These are phyloP conservation scores for Hypericum androsaemum DNA, from an alignment of 345 rosid species.

Conservation along the genomic window DNA sequence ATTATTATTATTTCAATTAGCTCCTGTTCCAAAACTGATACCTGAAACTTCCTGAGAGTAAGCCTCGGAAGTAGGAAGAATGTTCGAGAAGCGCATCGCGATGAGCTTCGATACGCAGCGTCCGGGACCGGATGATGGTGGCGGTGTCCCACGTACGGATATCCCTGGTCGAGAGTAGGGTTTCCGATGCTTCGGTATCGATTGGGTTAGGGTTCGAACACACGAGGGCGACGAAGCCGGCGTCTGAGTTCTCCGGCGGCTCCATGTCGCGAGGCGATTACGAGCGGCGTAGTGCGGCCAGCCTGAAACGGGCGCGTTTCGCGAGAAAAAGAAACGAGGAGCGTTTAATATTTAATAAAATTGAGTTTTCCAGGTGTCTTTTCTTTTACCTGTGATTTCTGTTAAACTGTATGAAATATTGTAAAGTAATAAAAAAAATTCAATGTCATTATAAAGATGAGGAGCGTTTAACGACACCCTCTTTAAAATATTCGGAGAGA, in stretches of 20 bases:
- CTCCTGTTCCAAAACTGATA: too few relatives aligned
- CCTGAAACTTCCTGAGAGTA: constrained; percentile 65
- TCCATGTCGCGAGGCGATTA: constrained; percentile 32
- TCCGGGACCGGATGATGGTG: constrained; percentile 29
- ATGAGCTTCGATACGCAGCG: constrained; percentile 35
- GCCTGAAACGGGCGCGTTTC: too few relatives aligned
- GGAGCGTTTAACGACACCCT: too few relatives aligned
- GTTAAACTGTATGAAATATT: too few relatives aligned
- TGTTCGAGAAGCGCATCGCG: constrained; percentile 41
- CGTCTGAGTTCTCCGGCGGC: constrained; percentile 18
- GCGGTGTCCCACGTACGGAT: constrained; percentile 35
- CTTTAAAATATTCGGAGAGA: too few relatives aligned
- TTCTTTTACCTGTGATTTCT: too few relatives aligned
- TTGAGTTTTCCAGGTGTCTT: too few relatives aligned
- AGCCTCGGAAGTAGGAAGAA: constrained; percentile 55
- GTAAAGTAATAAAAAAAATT: too few relatives aligned
- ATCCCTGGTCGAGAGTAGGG: constrained; percentile 35
- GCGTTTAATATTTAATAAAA: too few relatives aligned
- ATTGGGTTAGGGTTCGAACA: constrained; percentile 22
- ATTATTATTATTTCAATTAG: constrained; percentile 1
- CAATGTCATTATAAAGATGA: too few relatives aligned
- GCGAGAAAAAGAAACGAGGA: too few relatives aligned
- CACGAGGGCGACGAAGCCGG: constrained; percentile 26
- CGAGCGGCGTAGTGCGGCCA: too few relatives aligned
- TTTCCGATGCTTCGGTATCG: constrained; percentile 16